Evolutionary conservation across 345 rosid genomes (phyloP).

Genomic region (Arabis alpina): DNA sequence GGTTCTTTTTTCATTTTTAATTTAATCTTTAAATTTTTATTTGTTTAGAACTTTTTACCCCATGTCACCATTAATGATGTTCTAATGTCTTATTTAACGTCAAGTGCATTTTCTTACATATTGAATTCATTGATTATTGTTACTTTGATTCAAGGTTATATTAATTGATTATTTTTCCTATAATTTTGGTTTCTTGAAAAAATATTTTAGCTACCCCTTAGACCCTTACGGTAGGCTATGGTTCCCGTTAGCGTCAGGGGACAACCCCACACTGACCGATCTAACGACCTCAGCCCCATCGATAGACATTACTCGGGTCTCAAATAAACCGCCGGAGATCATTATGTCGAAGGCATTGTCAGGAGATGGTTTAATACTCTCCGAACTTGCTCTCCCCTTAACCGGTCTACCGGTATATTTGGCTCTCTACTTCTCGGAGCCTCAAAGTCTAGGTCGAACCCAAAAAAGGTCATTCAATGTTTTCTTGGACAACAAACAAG

Average conservation of each 20-base stretch:
- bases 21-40: too few species aligned
- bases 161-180: neutral
- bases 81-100: too few species aligned
- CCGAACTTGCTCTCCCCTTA: neutral
- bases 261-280: slow-evolving; percentile 7
- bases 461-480: slow-evolving; percentile 37
- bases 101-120: neutral
- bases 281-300: slow-evolving; percentile 32
- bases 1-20: too few species aligned
- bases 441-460: slow-evolving; percentile 31
- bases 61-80: too few species aligned
- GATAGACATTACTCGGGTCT: slow-evolving; percentile 20
- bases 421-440: slow-evolving; percentile 33
- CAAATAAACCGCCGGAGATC: slow-evolving; percentile 37
- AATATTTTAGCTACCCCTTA: slow-evolving; percentile 28
- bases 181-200: neutral
- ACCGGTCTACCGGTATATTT: slow-evolving; percentile 16
- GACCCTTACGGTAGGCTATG: slow-evolving; percentile 36
- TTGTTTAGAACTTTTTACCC: too few species aligned
- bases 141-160: neutral
- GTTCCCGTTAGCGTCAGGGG: neutral
- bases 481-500: slow-evolving; percentile 22
- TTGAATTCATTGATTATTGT: neutral
- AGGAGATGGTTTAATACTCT: neutral
- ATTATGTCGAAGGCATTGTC: slow-evolving; percentile 37